Conservation (phyloP, 2,329 filamentous ascomycete species). For the Tolypocladium paradoxum region DNA sequence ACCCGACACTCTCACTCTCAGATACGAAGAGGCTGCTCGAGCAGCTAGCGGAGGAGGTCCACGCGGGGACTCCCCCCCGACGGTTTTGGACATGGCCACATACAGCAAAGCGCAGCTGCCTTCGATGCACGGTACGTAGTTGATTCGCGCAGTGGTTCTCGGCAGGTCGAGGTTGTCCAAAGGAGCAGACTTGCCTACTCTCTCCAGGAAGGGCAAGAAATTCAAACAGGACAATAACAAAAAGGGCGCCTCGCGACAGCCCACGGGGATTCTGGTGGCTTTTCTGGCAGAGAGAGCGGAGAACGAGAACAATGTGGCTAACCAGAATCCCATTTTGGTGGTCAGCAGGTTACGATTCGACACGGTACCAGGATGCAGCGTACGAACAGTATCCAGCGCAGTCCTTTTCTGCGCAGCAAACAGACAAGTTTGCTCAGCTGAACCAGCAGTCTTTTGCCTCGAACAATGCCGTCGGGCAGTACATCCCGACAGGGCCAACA, state of each 20-base stretch:
- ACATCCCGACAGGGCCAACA: slow-evolving; percentile 49
- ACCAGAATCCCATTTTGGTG: background rate
- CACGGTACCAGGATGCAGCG: slow-evolving; percentile 47
- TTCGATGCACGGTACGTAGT: slow-evolving; percentile 71
- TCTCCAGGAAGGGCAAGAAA: background rate
- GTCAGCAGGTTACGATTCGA: slow-evolving; percentile 44
- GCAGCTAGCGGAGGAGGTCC: slow-evolving; percentile 42
- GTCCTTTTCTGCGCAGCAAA: slow-evolving; percentile 33
- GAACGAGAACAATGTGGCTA: background rate
- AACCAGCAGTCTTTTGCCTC: slow-evolving; percentile 47
- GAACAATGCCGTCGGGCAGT: slow-evolving; percentile 54
- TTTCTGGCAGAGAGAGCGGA: background rate
- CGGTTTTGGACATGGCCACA: slow-evolving; percentile 28
- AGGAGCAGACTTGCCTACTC: background rate
- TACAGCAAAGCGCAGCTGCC: slow-evolving; percentile 70
- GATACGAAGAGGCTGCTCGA: slow-evolving; percentile 45
- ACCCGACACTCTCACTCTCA: slow-evolving; percentile 44
- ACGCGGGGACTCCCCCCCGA: slow-evolving; percentile 44
- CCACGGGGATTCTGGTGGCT: background rate
- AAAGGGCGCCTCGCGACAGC: background rate
- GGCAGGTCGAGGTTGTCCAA: background rate
- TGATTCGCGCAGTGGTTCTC: background rate
- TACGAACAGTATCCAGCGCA: slow-evolving; percentile 42
- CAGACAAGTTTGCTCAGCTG: slow-evolving; percentile 40
- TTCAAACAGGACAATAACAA: background rate